These are phyloP conservation scores for Apiospora kogelbergensis DNA, from an alignment of 2,329 filamentous ascomycete species.

Conservation along the genomic window DNA sequence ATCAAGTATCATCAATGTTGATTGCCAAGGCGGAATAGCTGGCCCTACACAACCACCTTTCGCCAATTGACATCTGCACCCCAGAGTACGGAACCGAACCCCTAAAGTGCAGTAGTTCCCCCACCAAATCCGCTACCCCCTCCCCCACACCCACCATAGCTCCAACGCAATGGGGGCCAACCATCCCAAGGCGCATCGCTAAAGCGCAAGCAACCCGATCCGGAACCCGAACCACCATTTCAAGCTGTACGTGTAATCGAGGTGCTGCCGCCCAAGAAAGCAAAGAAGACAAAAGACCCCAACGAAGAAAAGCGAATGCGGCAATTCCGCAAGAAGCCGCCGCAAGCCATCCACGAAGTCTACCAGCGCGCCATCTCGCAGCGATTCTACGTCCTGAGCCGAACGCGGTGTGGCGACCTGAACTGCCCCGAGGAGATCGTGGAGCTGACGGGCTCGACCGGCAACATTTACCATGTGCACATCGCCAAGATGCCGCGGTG, in stretches of 20 bases:
- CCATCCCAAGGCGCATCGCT: not conserved
- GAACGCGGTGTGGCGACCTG: constrained; percentile 34
- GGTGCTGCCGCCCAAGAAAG: constrained; percentile 7
- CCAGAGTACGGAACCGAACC: not conserved
- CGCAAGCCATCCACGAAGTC: not conserved
- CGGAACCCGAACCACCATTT: not conserved
- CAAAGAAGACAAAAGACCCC: constrained; percentile 8
- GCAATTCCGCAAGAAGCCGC: constrained; percentile 8
- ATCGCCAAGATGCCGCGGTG: constrained; percentile 54
- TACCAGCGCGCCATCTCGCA: constrained; percentile 11
- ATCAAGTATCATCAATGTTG: too few relatives aligned
- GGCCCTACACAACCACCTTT: too few relatives aligned
- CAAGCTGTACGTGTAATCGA: too few relatives aligned
- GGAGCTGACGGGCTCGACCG: constrained; percentile 62
- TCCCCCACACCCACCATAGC: not conserved
- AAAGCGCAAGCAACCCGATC: constrained; percentile 2
- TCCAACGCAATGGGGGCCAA: not conserved
- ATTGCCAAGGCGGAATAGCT: too few relatives aligned
- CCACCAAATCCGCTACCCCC: not conserved
- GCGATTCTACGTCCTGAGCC: constrained; percentile 45
- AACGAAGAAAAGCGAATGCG: constrained; percentile 15
- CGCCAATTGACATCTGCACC: not conserved
- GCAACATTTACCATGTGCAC: constrained; percentile 62
- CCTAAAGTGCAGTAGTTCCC: not conserved
- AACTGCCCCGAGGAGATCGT: constrained; percentile 51